A percentile compares a stretch with the other conserved stretches of the same genome.
phyloP scores from a whole-genome alignment of 208 protist species.

The Crithidia thermophila region DNA sequence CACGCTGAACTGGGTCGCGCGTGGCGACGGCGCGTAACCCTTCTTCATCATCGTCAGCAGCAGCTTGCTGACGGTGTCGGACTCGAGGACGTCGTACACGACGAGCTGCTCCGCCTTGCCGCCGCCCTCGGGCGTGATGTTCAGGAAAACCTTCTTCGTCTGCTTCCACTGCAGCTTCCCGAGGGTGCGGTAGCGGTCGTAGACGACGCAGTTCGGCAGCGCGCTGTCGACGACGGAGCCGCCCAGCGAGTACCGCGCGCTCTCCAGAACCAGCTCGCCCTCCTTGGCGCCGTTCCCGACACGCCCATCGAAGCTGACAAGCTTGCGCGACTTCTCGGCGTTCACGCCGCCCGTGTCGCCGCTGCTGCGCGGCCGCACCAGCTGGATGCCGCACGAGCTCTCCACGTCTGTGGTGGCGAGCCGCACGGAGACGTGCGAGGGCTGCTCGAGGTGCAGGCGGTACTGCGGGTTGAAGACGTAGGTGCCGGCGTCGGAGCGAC shows the following conservation, averaged over 20 bases:
- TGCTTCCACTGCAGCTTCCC: slow-evolving; percentile 41
- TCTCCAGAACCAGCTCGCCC: slow-evolving; percentile 52
- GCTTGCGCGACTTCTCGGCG: slow-evolving; percentile 12
- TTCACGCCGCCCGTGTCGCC: slow-evolving; percentile 13
- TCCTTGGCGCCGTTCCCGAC: slow-evolving; percentile 49
- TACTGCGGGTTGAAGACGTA: slow-evolving; percentile 84
- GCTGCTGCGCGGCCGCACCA: slow-evolving; percentile 38
- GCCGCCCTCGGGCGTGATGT: slow-evolving; percentile 14
- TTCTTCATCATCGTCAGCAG: slow-evolving; percentile 49
- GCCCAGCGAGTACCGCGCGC: slow-evolving; percentile 59
- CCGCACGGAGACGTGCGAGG: slow-evolving; percentile 63
- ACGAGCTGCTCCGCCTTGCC: slow-evolving; percentile 22
- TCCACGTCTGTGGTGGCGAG: slow-evolving; percentile 40
- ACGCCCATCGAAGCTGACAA: slow-evolving; percentile 35
- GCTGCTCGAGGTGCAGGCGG: slow-evolving; percentile 50
- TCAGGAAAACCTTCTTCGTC: slow-evolving; percentile 41
- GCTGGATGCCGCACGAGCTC: slow-evolving; percentile 43
- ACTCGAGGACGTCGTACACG: slow-evolving; percentile 44
- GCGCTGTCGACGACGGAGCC: slow-evolving; percentile 72
- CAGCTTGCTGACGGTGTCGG: slow-evolving; percentile 39
- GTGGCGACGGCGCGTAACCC: slow-evolving; percentile 37
- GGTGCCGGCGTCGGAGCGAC: slow-evolving; percentile 52
- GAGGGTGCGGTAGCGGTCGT: slow-evolving; percentile 56
- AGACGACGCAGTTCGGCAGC: slow-evolving; percentile 53
- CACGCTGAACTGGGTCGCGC: slow-evolving; percentile 18